Conservation (phyloP, 1,284 basidiomycete genomes). For the Ustilago shanxiensis region DNA sequence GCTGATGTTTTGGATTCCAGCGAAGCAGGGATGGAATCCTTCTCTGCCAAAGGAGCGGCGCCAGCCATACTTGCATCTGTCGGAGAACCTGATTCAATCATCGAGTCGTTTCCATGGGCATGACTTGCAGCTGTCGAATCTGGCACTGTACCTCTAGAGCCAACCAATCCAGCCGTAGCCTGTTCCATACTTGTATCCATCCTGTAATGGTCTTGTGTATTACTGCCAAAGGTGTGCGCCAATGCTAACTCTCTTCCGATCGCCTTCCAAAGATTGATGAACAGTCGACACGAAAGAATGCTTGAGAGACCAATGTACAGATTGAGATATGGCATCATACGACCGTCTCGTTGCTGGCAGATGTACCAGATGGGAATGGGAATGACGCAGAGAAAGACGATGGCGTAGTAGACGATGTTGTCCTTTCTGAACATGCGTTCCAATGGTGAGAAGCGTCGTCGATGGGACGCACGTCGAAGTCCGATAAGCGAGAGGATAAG, state of each 20-base stretch:
- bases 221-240: conserved; percentile 43
- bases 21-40: conserved; percentile 2
- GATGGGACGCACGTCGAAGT: conserved; percentile 38
- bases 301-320: conserved; percentile 51
- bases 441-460: conserved; percentile 38
- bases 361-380: conserved; percentile 52
- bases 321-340: conserved; percentile 54
- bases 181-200: conserved; percentile 36
- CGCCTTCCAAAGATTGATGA: conserved; percentile 56
- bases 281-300: conserved; percentile 47
- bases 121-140: conserved; percentile 1
- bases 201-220: conserved; percentile 32
- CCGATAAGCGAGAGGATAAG: conserved; percentile 45
- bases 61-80: conserved; percentile 12
- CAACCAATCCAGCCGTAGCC: conserved; percentile 32
- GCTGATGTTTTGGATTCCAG: conserved; percentile 12
- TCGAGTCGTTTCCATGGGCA: conserved; percentile 10
- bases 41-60: conserved; percentile 23
- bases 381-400: conserved; percentile 46
- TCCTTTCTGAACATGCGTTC: conserved; percentile 53
- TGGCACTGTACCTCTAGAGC: conserved; percentile 13
- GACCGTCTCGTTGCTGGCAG: conserved; percentile 33
- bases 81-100: neutral
- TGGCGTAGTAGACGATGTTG: conserved; percentile 54
- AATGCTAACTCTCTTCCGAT: conserved; percentile 49